Evolutionary conservation across 2,329 filamentous ascomycete genomes (phyloP), one percentile per base, ranked within the genome.

Genomic region (Neophaeococcomyces mojaviensis): DNA sequence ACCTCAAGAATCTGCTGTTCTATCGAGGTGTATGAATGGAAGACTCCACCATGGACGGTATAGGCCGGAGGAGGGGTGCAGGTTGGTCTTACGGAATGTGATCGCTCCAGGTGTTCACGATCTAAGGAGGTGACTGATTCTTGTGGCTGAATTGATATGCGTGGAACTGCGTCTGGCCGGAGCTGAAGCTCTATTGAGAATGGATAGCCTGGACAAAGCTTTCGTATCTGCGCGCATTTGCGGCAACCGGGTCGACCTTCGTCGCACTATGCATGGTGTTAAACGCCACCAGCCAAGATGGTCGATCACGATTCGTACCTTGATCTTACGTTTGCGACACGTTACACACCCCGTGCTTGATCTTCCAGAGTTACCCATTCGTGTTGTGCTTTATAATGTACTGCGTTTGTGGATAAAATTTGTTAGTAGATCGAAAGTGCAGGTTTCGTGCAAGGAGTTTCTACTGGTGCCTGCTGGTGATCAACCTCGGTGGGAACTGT

Each of bases 201-300:
- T n/a, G 50, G 54, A 43, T 56, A 56, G 13, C 54, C 54, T 20
- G 54, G 54, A 34, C 54, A 56, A 16, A 47, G 46, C 33, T 53
- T 49, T 33, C 36, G 52, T 39, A 50, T 45, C 33, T 50, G 54
- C 10, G 52, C 54, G 35, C 54, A 56, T 45, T 48, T 46, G 16
- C 38, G 47, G 38, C 54, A 56, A 3, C 50, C 52, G 2, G 52
- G 52, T 37, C 40, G 50, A 9, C 46, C 49, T 45, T 56, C 54
- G 19, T 56, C 54, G 26, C 54, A 56, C 54, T 56, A 30, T 2
- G 5, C 4, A 7, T 9, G 13, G n/a, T 43, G 18, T 35, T 38
- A n/a, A 35, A 18, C 13, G 18, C 24, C 10, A 30, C 4, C 32
- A 18, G 13, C 36, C 28, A 49, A 36, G 16, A 12, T 30, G 13